Conservation (phyloP, 306 rosid genomes). For the Ormosia semicastrata region DNA sequence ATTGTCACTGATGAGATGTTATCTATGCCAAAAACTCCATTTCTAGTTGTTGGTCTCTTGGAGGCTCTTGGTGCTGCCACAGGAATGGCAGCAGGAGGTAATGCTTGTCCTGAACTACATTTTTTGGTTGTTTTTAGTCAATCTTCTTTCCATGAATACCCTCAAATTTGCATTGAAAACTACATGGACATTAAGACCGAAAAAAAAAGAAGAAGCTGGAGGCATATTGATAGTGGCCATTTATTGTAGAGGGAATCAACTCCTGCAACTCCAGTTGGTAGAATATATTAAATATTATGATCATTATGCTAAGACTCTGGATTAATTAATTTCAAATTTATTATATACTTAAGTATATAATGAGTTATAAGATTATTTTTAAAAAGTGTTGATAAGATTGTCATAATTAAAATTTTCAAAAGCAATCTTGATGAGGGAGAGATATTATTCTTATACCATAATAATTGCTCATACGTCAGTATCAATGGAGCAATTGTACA, state of each 20-base stretch:
- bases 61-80: constrained; percentile 89
- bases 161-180: background rate
- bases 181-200: background rate
- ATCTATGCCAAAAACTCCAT: constrained; percentile 71
- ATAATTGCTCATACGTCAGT: too few relatives aligned
- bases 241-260: background rate
- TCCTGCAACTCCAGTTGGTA: background rate
- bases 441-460: too few relatives aligned
- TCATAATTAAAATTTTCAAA: too few relatives aligned
- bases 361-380: too few relatives aligned
- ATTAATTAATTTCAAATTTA: too few relatives aligned
- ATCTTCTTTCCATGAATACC: background rate
- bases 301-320: background rate
- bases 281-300: background rate
- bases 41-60: constrained; percentile 70
- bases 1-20: constrained; percentile 89
- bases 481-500: too few relatives aligned
- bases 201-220: too few relatives aligned
- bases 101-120: background rate
- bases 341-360: too few relatives aligned
- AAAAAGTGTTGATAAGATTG: too few relatives aligned
- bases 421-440: too few relatives aligned
- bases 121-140: background rate
- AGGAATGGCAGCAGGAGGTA: constrained; percentile 97
- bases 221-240: background rate